These are phyloP conservation scores for Nicotiana tomentosiformis DNA, from an alignment of 257 asterid species.

Conservation along the genomic window DNA sequence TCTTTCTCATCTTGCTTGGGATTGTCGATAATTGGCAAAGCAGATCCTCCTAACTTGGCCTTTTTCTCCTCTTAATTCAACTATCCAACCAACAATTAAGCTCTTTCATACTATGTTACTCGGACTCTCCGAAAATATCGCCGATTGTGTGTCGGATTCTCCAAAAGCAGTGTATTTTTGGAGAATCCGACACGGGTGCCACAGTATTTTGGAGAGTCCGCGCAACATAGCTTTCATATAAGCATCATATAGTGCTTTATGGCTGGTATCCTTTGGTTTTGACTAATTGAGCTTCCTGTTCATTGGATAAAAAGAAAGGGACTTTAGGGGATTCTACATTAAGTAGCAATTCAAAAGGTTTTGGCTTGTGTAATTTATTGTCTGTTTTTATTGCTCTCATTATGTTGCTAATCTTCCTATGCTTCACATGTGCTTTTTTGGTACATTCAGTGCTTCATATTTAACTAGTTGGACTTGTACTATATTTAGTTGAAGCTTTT, in stretches of 20 bases:
- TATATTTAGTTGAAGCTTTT: not conserved
- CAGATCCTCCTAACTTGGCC: not conserved
- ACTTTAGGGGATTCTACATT: not conserved
- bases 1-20: not conserved
- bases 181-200: no score
- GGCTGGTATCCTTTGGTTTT: not conserved
- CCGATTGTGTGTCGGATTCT: no score
- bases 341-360: constrained; percentile 5
- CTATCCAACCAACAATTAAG: not conserved
- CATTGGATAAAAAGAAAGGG: not conserved
- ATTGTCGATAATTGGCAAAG: not conserved
- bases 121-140: no score
- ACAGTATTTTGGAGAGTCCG: no score
- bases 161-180: no score
- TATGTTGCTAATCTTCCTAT: not conserved
- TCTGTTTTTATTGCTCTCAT: not conserved
- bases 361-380: not conserved
- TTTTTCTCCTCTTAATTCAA: not conserved
- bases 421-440: not conserved
- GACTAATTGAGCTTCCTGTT: not conserved
- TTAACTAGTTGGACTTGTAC: not conserved
- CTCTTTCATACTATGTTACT: not conserved
- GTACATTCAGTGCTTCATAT: not conserved
- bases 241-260: not conserved
- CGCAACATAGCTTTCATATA: not conserved